Percentiles rank a stretch among this genome's conserved stretches.
Evolutionary conservation across 768 basidiomycete genomes (phyloP).

Genomic region (Leccinum obscurum): DNA sequence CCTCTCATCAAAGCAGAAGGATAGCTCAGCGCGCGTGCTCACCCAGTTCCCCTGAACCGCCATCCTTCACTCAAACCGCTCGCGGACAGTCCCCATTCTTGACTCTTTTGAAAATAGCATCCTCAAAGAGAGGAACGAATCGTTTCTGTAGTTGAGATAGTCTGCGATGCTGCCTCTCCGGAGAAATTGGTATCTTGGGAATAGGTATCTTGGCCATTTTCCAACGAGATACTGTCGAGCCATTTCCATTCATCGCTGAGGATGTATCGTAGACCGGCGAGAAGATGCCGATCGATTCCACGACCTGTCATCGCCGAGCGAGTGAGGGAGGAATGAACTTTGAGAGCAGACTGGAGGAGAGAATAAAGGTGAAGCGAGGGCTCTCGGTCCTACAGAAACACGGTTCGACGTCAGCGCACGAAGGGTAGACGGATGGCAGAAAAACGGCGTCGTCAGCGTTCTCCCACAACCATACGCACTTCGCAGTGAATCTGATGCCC

Average conservation of each 20-base stretch:
- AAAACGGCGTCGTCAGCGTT: not conserved
- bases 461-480: conserved; percentile 9
- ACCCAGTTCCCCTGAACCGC: conserved; percentile 88
- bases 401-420: not conserved
- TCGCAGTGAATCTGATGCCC: conserved; percentile 2
- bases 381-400: conserved; percentile 1
- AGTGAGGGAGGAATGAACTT: conserved; percentile 69
- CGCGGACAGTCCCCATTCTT: conserved; percentile 86
- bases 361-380: conserved; percentile 35
- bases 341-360: conserved; percentile 66
- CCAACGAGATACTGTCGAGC: conserved; percentile 18
- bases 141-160: not conserved
- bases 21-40: conserved; percentile 17
- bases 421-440: conserved; percentile 1
- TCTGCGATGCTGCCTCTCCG: not conserved
- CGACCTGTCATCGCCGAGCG: conserved; percentile 77
- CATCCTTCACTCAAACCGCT: conserved; percentile 86
- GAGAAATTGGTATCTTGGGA: conserved; percentile 1
- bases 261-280: conserved; percentile 75
- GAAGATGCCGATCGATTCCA: conserved; percentile 90
- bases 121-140: conserved; percentile 61
- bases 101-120: conserved; percentile 72
- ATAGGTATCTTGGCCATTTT: conserved; percentile 5
- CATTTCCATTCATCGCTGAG: conserved; percentile 40
- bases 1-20: not conserved